Conservation (phyloP, 208 protist genomes). For the Vickermania ingenoplastis region DNA sequence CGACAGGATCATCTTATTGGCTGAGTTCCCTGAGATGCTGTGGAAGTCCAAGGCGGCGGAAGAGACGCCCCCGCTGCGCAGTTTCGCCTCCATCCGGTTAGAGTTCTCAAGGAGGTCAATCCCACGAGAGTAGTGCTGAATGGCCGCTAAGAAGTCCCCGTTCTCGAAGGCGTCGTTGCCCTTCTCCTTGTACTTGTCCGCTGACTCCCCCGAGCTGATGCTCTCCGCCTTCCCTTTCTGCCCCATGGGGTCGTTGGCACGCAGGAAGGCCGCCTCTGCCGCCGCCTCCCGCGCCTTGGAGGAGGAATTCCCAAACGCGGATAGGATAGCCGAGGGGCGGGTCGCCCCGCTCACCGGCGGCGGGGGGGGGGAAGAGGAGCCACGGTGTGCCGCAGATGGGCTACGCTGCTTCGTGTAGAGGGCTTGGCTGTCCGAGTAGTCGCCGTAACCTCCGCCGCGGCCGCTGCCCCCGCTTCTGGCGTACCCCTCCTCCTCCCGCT, state of each 20-base stretch:
- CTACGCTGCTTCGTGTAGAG: neutral
- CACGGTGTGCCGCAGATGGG: no score
- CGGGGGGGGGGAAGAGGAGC: no score
- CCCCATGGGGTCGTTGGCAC: neutral
- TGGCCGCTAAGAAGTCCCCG: constrained; percentile 64
- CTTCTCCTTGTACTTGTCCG: constrained; percentile 62
- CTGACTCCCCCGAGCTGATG: constrained; percentile 1
- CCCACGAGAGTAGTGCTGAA: constrained; percentile 72
- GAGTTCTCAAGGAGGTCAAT: constrained; percentile 36
- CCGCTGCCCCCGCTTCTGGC: neutral
- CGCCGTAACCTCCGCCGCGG: neutral
- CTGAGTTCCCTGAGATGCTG: neutral
- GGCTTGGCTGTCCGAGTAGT: neutral
- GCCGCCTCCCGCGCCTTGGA: neutral
- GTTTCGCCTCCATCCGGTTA: neutral
- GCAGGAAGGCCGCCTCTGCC: neutral
- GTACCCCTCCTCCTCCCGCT: neutral
- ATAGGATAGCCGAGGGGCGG: neutral
- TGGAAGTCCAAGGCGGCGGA: neutral
- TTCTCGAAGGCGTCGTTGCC: constrained; percentile 88
- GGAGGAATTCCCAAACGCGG: neutral
- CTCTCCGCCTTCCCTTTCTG: neutral
- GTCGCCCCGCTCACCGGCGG: no score
- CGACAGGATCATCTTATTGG: constrained; percentile 34
- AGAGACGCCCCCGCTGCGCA: neutral